Evolutionary conservation across 2,329 filamentous ascomycete species (phyloP).

Genomic region (Colletotrichum zoysiae): DNA sequence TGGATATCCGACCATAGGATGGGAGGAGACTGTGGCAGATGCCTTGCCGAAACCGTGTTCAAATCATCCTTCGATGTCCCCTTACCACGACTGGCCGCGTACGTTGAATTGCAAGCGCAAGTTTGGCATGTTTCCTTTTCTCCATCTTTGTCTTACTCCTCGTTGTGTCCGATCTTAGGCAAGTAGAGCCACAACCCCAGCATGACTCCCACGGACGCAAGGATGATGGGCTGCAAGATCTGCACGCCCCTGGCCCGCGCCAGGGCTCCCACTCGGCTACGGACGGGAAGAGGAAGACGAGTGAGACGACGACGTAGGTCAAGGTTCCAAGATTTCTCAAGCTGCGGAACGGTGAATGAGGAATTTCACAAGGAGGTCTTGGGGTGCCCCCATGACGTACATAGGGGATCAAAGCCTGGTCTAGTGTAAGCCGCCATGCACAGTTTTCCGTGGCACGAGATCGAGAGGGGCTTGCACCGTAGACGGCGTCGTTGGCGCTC

Average conservation of each 20-base stretch:
- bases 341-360: constrained; percentile 27
- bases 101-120: not conserved
- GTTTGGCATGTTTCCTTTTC: not conserved
- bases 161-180: constrained; percentile 56
- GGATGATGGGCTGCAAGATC: constrained; percentile 68
- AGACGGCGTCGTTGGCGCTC: constrained; percentile 70
- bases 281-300: constrained; percentile 75
- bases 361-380: constrained; percentile 47
- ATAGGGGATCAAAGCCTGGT: constrained; percentile 63
- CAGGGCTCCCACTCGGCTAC: constrained; percentile 77
- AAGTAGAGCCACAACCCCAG: constrained; percentile 61
- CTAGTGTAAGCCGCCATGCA: constrained; percentile 29
- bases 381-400: constrained; percentile 50
- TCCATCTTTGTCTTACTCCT: constrained; percentile 47
- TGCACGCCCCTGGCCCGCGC: constrained; percentile 68
- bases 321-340: constrained; percentile 67
- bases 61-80: not conserved
- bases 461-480: constrained; percentile 60
- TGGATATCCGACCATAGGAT: not conserved
- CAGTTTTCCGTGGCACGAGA: not conserved
- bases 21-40: not conserved
- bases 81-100: not conserved
- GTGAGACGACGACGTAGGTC: constrained; percentile 71
- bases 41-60: not conserved
- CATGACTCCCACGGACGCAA: constrained; percentile 62